These are phyloP conservation scores for Diaporthe eres DNA, from an alignment of 2,329 filamentous ascomycete species.

Conservation along the genomic window DNA sequence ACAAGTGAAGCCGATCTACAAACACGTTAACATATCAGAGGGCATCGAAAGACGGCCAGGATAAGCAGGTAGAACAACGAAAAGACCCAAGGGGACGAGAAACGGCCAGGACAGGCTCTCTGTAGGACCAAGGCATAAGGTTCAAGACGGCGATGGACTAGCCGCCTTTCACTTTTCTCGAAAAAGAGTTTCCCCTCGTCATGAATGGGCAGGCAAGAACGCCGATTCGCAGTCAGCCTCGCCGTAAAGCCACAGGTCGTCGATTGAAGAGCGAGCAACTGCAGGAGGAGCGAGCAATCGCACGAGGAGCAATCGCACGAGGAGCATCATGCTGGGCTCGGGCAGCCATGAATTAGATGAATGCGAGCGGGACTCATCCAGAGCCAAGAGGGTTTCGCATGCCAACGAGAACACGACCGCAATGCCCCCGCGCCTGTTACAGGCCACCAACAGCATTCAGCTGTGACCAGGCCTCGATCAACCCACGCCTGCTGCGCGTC, in stretches of 20 bases:
- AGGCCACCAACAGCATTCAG: not conserved
- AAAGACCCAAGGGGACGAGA: not conserved
- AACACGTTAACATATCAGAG: not conserved
- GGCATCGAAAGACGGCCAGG: not conserved
- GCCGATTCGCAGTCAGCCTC: too few species aligned
- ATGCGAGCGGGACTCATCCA: too few species aligned
- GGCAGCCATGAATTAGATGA: not conserved
- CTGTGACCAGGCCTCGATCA: too few species aligned
- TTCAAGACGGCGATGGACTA: too few species aligned
- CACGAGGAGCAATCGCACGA: not conserved
- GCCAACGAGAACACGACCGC: not conserved
- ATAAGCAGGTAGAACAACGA: not conserved
- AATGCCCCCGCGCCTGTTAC: not conserved
- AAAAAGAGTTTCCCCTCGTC: not conserved
- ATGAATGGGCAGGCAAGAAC: not conserved
- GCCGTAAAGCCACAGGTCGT: not conserved
- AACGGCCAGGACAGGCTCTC: too few species aligned
- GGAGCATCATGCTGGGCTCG: not conserved
- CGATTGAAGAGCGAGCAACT: not conserved
- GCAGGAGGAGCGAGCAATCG: not conserved
- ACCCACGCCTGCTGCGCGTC: too few species aligned
- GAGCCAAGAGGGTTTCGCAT: not conserved
- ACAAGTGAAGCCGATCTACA: too few species aligned
- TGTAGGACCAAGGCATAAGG: not conserved
- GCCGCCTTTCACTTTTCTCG: not conserved